Evolutionary conservation across 2,329 filamentous ascomycete genomes (phyloP), one percentile per base, ranked within the genome.

Genomic region (Lachnellula hyalina): DNA sequence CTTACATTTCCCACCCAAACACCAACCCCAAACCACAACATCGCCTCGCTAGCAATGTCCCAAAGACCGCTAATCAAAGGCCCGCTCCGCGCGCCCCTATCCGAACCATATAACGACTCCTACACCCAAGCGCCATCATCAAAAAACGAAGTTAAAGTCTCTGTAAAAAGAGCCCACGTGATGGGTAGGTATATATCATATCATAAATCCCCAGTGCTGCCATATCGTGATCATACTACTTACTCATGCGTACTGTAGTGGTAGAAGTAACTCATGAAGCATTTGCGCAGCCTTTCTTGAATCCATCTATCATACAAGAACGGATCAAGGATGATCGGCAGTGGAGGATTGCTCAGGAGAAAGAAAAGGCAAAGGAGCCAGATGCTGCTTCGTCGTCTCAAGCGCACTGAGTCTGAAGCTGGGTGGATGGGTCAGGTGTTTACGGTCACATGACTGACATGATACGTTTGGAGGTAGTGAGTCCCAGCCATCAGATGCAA

Each of bases 271-370:
- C 51, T 11, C 63, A 62, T 34, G 55, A 53, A 47, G 53, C 56
- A 34, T 46, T 56, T 8, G 63, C 65, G 7, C 60, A 63, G 50
- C 65, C 65, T 11, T 67, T 68, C 41, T 54, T 68, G 25, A 63
- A 68, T 38, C 63, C 63, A 5, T 54, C 58, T 0, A 59, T 66
- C 17, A 51, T 67, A 6, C 49, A 63, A 46, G 51, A 53, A 12
- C 54, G 57, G 5, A 50, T 60, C 11, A 54, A 57, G 50, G 54
- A 47, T 21, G 57, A 62, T 19, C 56, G 56, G 17, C 40, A 64
- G 49, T 55, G 52, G 60, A 42, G 51, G 19, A 32, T 38, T n/a
- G 52, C 61, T 12, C 49, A 21, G 23, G 23, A 25, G 4, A 5
- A 61, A 41, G 56, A 60, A n/a, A 63, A 36, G 42, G 49, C 34